Conservation (phyloP, 2,329 filamentous ascomycete species). For the Plenodomus tracheiphilus region DNA sequence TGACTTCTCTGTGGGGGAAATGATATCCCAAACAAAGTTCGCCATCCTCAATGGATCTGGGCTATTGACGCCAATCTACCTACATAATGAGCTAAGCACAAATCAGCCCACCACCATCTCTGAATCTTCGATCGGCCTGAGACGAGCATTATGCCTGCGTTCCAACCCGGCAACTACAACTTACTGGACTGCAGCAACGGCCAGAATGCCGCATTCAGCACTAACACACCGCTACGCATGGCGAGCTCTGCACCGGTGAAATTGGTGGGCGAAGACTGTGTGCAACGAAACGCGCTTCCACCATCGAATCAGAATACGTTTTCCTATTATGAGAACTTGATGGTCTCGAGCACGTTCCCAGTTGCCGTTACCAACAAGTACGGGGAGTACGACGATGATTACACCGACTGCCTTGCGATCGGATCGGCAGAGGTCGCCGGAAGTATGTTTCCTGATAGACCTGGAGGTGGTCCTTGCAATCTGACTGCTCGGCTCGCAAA, state of each 20-base stretch:
- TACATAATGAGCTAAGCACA: constrained; percentile 12
- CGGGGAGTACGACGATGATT: constrained; percentile 15
- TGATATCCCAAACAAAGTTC: too few relatives aligned
- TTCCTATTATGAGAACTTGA: constrained; percentile 24
- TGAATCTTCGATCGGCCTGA: constrained; percentile 10
- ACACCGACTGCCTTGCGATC: constrained; percentile 2
- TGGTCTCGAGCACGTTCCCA: constrained; percentile 9
- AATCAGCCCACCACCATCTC: constrained; percentile 3
- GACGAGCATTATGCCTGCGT: constrained; percentile 7
- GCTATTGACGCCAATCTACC: neutral
- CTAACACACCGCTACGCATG: constrained; percentile 10
- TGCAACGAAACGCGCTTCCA: constrained; percentile 6
- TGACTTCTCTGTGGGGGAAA: too few relatives aligned
- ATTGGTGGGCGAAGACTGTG: constrained; percentile 1
- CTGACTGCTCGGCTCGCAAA: constrained; percentile 31
- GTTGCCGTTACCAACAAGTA: constrained; percentile 4
- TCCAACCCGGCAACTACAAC: constrained; percentile 5
- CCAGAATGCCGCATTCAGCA: constrained; percentile 7
- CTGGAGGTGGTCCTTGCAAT: constrained; percentile 27
- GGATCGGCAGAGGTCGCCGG: neutral
- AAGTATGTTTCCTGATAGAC: constrained; percentile 20
- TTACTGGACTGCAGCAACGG: constrained; percentile 13
- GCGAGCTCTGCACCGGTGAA: constrained; percentile 12
- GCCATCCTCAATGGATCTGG: too few relatives aligned
- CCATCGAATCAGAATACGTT: constrained; percentile 19